Evolutionary conservation across 1,139 yeast genomes (phyloP), one percentile per base, ranked within the genome.

Genomic region (Diutina catenulata): DNA sequence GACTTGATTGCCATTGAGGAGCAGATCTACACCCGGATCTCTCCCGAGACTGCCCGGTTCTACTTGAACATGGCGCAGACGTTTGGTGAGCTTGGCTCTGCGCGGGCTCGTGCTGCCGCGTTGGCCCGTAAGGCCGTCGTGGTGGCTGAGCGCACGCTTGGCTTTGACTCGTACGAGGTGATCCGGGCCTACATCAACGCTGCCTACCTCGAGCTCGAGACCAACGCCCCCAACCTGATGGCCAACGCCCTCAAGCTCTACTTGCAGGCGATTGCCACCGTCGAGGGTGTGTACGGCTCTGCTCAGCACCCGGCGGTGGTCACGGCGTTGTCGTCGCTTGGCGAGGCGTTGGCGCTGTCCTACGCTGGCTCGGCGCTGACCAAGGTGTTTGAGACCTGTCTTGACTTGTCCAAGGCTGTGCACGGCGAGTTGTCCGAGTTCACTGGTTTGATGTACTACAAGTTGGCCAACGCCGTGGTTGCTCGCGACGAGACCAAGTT

Each of bases 11-110:
- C 80, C 4, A 68, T 86, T 41, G 76, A 76, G 47, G 95, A 88
- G 54, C 95, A 87, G 53, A 76, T 84, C 24, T 83, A 83, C 49
- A 96, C 97, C 18, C 59, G 70, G 33, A 70, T 91, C 25, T 94
- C 87, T 51, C 72, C 80, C 9, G 87, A 80, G 48, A 83, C 91
- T 29, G 87, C 91, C 15, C 73, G 71, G 40, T 76, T 79, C 33
- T 82, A 79, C 52, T 63, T 75, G 33, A 64, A 73, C 24, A 64
- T 84, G 36, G 78, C 94, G 10, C 76, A 79, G 46, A 59, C 76
- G 19, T 81, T 77, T 59, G 72, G 76, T 43, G 86, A 80, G 43
- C 55, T 77, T 37, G 77, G 78, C 9, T 60, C 70, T 48, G 57
- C 60, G 36, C 59, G 62, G 23, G 78, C 74, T 47, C 16, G 35